Percentiles rank a stretch among this genome's conserved stretches.
phyloP scores from a whole-genome alignment of 1,284 basidiomycete genomes.

The Moesziomyces antarcticus region DNA sequence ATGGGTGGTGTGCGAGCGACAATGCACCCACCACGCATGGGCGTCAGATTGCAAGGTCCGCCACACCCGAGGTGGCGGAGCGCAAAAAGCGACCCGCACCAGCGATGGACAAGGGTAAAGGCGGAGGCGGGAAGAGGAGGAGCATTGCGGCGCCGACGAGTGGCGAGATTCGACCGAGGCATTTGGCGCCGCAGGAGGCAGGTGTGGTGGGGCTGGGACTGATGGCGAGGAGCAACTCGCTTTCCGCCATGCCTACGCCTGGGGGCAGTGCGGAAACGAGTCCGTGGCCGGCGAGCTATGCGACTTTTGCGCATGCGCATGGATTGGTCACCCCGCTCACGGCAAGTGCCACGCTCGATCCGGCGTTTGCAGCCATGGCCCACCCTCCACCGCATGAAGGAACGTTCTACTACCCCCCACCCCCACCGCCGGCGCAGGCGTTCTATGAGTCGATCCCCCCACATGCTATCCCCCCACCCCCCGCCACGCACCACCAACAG shows the following conservation, averaged over 20 bases:
- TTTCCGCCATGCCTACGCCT: too few species aligned
- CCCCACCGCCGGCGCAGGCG: background rate
- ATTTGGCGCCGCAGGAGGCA: background rate
- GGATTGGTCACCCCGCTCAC: too few species aligned
- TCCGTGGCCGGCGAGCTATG: too few species aligned
- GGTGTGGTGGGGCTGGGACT: too few species aligned
- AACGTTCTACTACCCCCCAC: background rate
- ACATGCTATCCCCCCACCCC: too few species aligned
- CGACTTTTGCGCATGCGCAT: too few species aligned
- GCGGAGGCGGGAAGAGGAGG: slow-evolving; percentile 19
- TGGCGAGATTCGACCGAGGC: background rate
- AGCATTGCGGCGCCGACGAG: slow-evolving; percentile 17
- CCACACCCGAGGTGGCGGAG: slow-evolving; percentile 21
- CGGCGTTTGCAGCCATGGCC: too few species aligned
- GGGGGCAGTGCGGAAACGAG: too few species aligned
- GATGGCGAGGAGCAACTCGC: too few species aligned
- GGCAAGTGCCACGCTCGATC: too few species aligned
- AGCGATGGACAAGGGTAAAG: slow-evolving; percentile 24
- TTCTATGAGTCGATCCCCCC: too few species aligned
- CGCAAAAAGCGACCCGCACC: slow-evolving; percentile 9
- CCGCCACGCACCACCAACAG: background rate
- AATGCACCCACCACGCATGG: slow-evolving; percentile 21
- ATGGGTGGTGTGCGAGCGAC: slow-evolving; percentile 52
- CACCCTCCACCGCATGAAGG: background rate
- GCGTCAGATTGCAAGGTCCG: slow-evolving; percentile 25